Evolutionary conservation across 208 protist genomes (phyloP).

Genomic region (Herpetomonas muscarum): DNA sequence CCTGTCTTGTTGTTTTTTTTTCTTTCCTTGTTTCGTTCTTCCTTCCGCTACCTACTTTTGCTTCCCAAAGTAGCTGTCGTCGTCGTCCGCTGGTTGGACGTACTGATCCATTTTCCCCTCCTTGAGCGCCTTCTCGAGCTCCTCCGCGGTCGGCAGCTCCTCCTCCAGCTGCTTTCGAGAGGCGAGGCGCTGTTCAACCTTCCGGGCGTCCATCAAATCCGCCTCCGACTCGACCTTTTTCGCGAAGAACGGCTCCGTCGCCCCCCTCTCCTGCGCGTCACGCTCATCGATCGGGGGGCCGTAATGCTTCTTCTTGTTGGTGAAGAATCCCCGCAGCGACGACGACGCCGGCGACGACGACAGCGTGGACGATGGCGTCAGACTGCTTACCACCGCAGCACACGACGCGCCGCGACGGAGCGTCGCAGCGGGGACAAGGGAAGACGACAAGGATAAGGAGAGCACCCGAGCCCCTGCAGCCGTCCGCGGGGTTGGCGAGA

Average conservation of each 20-base stretch:
- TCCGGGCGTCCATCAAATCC: conserved; percentile 12
- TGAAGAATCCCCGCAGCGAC: no score
- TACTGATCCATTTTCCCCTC: conserved; percentile 32
- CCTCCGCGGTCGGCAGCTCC: conserved; percentile 52
- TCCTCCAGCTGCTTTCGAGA: conserved; percentile 54
- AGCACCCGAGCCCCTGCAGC: no score
- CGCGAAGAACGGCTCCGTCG: conserved; percentile 18
- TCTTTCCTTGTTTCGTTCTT: neutral
- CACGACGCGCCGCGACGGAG: no score
- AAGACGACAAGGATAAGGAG: no score
- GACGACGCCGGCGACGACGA: no score
- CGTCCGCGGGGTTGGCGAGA: no score
- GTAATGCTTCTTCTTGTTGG: conserved; percentile 27
- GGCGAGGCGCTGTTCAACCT: conserved; percentile 37
- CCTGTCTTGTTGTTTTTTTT: no score
- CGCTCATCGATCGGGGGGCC: conserved; percentile 25
- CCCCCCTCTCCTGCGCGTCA: conserved; percentile 10
- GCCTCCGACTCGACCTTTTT: conserved; percentile 18
- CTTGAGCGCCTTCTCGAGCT: conserved; percentile 36
- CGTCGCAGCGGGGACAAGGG: no score
- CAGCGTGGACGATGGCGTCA: no score
- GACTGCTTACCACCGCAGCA: no score
- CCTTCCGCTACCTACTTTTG: conserved; percentile 21
- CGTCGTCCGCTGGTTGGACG: no score
- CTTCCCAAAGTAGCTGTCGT: conserved; percentile 16